These are phyloP conservation scores for Streptanthus diversifolius DNA, from an alignment of 345 rosid genomes.

Conservation along the genomic window DNA sequence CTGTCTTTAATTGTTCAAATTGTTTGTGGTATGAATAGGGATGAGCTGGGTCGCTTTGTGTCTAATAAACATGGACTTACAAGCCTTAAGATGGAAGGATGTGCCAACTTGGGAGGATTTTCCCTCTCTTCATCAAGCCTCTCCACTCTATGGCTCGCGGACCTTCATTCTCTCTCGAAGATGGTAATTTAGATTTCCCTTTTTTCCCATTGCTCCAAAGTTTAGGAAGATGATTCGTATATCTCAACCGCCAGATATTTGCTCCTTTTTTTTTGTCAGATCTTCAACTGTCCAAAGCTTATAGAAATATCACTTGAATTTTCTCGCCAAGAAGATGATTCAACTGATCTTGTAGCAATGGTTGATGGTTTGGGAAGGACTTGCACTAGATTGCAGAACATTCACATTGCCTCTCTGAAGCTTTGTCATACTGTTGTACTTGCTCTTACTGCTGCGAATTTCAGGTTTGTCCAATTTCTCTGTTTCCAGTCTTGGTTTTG, in stretches of 20 bases:
- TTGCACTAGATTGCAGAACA: constrained; percentile 69
- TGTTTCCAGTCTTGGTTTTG: not conserved
- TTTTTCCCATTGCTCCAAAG: not conserved
- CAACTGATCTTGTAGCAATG: constrained; percentile 63
- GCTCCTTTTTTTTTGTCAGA: constrained; percentile 33
- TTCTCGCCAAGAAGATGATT: constrained; percentile 73
- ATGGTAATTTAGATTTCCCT: constrained; percentile 48
- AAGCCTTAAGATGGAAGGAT: constrained; percentile 92
- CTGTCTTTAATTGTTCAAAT: constrained; percentile 13
- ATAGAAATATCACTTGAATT: constrained; percentile 81
- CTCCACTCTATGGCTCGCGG: constrained; percentile 83
- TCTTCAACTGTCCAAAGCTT: constrained; percentile 77
- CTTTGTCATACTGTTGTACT: constrained; percentile 84
- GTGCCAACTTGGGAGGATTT: constrained; percentile 81
- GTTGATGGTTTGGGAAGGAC: constrained; percentile 72
- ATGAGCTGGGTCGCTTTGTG: constrained; percentile 92
- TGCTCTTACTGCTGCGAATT: constrained; percentile 74
- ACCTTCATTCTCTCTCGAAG: constrained; percentile 69
- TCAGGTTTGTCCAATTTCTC: constrained; percentile 52
- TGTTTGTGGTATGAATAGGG: constrained; percentile 44
- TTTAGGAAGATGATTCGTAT: not conserved
- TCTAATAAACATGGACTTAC: constrained; percentile 79
- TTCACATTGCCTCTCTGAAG: constrained; percentile 77
- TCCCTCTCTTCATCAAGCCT: constrained; percentile 77
- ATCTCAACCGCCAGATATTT: not conserved